Conservation (phyloP, 1,284 basidiomycete species). For the Cerioporus squamosus region DNA sequence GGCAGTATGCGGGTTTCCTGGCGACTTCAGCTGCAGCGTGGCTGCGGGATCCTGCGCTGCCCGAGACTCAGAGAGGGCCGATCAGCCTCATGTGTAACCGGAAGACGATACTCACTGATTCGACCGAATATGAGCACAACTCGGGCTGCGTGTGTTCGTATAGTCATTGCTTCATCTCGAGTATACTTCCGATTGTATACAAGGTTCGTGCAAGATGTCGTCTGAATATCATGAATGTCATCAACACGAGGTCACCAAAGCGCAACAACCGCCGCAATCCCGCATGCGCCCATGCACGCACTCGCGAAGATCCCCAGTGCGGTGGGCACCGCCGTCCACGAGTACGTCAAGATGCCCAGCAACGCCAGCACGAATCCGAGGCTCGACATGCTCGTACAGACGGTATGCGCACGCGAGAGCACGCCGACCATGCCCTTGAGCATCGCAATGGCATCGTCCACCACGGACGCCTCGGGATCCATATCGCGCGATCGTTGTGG, state of each 20-base stretch:
- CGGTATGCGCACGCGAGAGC: conserved; percentile 36
- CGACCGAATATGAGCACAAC: too few relatives aligned
- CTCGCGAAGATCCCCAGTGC: conserved; percentile 38
- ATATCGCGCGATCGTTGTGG: not conserved
- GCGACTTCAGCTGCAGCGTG: too few relatives aligned
- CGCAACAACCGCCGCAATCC: conserved; percentile 25
- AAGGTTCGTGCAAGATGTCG: too few relatives aligned
- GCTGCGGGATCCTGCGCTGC: too few relatives aligned
- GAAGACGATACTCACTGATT: too few relatives aligned
- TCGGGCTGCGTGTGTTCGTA: too few relatives aligned
- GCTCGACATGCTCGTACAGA: conserved; percentile 35
- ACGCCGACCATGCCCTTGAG: conserved; percentile 34
- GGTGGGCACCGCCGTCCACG: conserved; percentile 37
- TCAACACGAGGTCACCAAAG: conserved; percentile 21
- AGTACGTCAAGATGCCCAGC: conserved; percentile 39
- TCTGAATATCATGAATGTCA: too few relatives aligned
- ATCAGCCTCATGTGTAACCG: too few relatives aligned
- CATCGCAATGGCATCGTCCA: conserved; percentile 12
- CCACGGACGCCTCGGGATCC: conserved; percentile 9
- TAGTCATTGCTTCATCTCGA: too few relatives aligned
- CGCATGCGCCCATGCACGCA: conserved; percentile 33
- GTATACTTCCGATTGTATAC: too few relatives aligned
- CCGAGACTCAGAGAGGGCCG: too few relatives aligned
- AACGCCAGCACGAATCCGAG: conserved; percentile 40
- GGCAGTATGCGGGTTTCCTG: too few relatives aligned